phyloP scores from a whole-genome alignment of 371 early-diverging fungal genomes.

The Rhizopus sp. region DNA sequence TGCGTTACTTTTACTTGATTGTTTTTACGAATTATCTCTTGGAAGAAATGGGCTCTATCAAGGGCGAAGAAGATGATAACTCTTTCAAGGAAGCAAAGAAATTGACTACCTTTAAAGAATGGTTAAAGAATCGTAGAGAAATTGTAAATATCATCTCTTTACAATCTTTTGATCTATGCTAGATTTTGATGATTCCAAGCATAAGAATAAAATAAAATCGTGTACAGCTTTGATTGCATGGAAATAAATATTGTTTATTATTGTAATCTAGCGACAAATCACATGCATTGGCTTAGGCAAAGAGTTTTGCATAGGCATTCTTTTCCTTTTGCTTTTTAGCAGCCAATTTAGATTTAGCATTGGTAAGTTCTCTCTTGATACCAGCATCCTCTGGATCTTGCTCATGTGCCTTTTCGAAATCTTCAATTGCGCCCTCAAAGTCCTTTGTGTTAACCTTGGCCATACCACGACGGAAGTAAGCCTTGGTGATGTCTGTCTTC shows the following conservation, averaged over 20 bases:
- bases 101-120: slow-evolving; percentile 47
- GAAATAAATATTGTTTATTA: too few species aligned
- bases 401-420: slow-evolving; percentile 68
- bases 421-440: slow-evolving; percentile 68
- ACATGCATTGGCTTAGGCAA: slow-evolving; percentile 55
- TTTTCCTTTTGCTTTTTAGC: slow-evolving; percentile 83
- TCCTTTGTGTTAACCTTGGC: slow-evolving; percentile 67
- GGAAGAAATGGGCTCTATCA: slow-evolving; percentile 50
- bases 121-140: slow-evolving; percentile 57
- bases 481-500: slow-evolving; percentile 76
- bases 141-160: slow-evolving; percentile 52
- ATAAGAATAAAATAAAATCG: too few species aligned
- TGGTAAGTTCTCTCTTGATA: slow-evolving; percentile 74
- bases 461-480: slow-evolving; percentile 83
- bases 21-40: slow-evolving; percentile 73
- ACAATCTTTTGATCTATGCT: slow-evolving; percentile 25
- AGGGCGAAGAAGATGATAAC: slow-evolving; percentile 2
- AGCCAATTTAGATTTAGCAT: slow-evolving; percentile 54
- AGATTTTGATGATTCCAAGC: neutral
- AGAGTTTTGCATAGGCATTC: slow-evolving; percentile 86
- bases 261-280: too few species aligned
- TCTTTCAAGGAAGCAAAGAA: slow-evolving; percentile 43
- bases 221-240: too few species aligned
- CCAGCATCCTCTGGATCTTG: slow-evolving; percentile 76
- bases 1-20: slow-evolving; percentile 74